These are phyloP conservation scores for Metschnikowia orientalis DNA, from an alignment of 805 yeast genomes.

Conservation along the genomic window DNA sequence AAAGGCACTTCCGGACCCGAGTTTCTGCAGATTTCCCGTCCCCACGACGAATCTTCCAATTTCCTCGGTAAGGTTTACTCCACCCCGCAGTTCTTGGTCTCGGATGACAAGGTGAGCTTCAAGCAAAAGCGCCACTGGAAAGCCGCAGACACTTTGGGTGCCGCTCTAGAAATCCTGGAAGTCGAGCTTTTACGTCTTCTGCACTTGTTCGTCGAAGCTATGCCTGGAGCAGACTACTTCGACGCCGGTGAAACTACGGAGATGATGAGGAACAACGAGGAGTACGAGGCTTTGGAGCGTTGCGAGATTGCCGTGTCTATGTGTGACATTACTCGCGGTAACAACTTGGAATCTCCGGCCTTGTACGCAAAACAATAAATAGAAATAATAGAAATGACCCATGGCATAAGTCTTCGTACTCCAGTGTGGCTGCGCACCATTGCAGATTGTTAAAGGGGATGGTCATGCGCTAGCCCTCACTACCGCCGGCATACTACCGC, in stretches of 20 bases:
- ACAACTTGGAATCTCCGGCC: conserved; percentile 5
- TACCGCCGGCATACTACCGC: too few relatives aligned
- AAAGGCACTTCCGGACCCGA: conserved; percentile 8
- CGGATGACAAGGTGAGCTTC: not conserved
- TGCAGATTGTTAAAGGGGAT: too few relatives aligned
- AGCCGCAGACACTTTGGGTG: conserved; percentile 5
- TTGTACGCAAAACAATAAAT: too few relatives aligned
- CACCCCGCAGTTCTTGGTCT: conserved; percentile 7
- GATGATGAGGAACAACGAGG: conserved; percentile 4
- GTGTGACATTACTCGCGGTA: conserved; percentile 7
- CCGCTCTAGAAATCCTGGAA: conserved; percentile 3
- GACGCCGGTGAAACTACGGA: conserved; percentile 2
- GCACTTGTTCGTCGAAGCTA: conserved; percentile 1
- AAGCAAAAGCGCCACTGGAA: conserved; percentile 5
- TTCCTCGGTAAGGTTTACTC: conserved; percentile 9
- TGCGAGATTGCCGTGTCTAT: conserved; percentile 13
- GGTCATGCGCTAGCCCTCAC: too few relatives aligned
- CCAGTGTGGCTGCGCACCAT: too few relatives aligned
- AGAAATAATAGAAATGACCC: too few relatives aligned
- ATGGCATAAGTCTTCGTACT: too few relatives aligned
- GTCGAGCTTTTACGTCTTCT: conserved; percentile 9
- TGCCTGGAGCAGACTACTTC: not conserved
- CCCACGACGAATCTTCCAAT: not conserved
- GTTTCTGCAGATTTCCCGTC: conserved; percentile 7
- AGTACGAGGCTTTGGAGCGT: conserved; percentile 6